Evolutionary conservation across 2,329 filamentous ascomycete species (phyloP), one percentile per base, ranked within the genome.

Genomic region (Fusarium nisikadoi): DNA sequence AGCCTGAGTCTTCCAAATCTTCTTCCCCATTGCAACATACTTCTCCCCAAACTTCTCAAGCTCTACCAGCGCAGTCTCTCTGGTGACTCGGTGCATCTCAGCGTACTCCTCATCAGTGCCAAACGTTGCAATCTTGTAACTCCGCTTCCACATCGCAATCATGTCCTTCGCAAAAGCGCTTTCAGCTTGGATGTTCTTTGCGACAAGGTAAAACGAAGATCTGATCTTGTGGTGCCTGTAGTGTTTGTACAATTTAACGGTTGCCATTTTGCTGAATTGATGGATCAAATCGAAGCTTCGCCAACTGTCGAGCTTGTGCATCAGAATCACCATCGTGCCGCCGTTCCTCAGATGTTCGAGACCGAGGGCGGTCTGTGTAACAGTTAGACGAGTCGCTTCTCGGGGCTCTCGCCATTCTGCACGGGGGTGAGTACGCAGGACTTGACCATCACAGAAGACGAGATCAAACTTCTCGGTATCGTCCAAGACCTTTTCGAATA

Each of bases 141-240:
- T 42, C 60, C 23, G 58, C 70, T 84, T 85, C 84, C 84, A 88
- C 8, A 20, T 49, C 6, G 70, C 45, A 4, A 88, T 68, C 0
- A 84, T 82, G 13, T 62, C 36, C 1, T 74, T 5, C 0, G 84
- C 85, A 35, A 79, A 76, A 0, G 71, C 46, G 23, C 69, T 65
- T 7, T 76, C 43, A 9, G 79, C 78, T 45, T 81, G 77, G 0
- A 89, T 78, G 6, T 83, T 71, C 3, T 75, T 82, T 4, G 86
- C 86, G 14, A 89, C 66, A 73, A 89, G 78, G 72, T 90, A 89
- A 68, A 89, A 90, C 0, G 86, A 88, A 0, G 83, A 86, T 8
- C 83, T 78, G 25, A 77, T 84, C 3, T 71, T 75, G 63, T 89
- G 85, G 6, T 64, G 71, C 2, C 12, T 74, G 4, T 12, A 68